A percentile compares a stretch with the other conserved stretches of the same genome.
Conservation (phyloP, 257 asterid species). For the Scutellaria galericulata region DNA sequence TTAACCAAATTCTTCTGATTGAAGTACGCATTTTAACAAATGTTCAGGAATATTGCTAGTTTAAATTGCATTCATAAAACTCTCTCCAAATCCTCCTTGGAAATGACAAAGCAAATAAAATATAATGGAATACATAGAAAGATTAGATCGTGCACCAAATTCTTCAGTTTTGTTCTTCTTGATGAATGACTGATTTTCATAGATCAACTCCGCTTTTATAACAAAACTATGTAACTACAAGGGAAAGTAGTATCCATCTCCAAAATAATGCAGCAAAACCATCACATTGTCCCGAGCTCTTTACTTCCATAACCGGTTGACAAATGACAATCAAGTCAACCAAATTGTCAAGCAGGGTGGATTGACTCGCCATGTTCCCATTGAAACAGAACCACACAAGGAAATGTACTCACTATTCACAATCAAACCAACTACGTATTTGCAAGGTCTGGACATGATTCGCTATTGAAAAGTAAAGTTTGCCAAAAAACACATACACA, state of each 20-base stretch:
- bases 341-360: not conserved
- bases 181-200: constrained; percentile 10
- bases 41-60: constrained; percentile 19
- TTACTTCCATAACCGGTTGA: constrained; percentile 17
- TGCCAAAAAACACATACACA: not conserved
- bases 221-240: constrained; percentile 1
- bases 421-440: not conserved
- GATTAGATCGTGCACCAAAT: not conserved
- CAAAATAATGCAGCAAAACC: not conserved
- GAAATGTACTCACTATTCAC: not conserved
- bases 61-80: constrained; percentile 28
- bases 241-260: not conserved
- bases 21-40: constrained; percentile 1
- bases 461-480: not conserved
- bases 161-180: constrained; percentile 19
- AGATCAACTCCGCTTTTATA: constrained; percentile 6
- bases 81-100: not conserved
- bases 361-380: not conserved
- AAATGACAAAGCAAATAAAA: not conserved
- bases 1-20: not conserved
- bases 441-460: constrained; percentile 3
- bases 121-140: constrained; percentile 16
- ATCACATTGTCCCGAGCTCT: constrained; percentile 1
- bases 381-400: not conserved
- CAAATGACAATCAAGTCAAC: constrained; percentile 8